phyloP scores from a whole-genome alignment of 257 asterid genomes.

The Solanum habrochaites region DNA sequence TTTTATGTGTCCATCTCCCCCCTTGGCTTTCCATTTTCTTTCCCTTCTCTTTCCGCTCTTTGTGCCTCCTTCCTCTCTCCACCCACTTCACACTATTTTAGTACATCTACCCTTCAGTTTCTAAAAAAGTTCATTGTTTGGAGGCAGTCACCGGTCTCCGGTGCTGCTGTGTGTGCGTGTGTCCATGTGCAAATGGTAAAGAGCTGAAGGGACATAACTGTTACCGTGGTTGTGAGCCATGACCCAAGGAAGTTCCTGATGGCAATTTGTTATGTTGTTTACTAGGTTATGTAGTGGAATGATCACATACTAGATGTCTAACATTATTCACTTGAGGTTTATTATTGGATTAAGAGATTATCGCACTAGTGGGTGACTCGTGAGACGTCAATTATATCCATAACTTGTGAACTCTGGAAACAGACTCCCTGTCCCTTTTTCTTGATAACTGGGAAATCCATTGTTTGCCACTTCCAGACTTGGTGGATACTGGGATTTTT shows the following conservation, averaged over 20 bases:
- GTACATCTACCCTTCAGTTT: not conserved
- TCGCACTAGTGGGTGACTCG: not conserved
- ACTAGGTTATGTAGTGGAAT: not conserved
- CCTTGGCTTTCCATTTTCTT: too few species aligned
- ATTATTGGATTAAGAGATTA: too few species aligned
- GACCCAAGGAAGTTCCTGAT: constrained; percentile 59
- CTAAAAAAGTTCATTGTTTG: not conserved
- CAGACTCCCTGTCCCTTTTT: not conserved
- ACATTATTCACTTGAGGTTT: not conserved
- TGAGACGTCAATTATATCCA: not conserved
- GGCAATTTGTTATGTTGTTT: not conserved
- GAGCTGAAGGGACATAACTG: constrained; percentile 67
- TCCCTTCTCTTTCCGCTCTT: too few species aligned
- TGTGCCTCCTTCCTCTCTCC: too few species aligned
- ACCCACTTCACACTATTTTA: not conserved
- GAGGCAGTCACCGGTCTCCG: too few species aligned
- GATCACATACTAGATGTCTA: not conserved
- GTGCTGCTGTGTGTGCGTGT: too few species aligned
- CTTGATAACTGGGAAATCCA: not conserved
- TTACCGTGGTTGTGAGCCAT: constrained; percentile 91
- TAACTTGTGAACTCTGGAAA: not conserved
- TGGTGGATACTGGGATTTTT: not conserved
- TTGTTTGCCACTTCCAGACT: not conserved
- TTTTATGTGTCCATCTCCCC: too few species aligned
- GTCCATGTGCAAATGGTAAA: too few species aligned